phyloP scores from a whole-genome alignment of 2,329 filamentous ascomycete genomes.

The Stagonosporopsis tanaceti region DNA sequence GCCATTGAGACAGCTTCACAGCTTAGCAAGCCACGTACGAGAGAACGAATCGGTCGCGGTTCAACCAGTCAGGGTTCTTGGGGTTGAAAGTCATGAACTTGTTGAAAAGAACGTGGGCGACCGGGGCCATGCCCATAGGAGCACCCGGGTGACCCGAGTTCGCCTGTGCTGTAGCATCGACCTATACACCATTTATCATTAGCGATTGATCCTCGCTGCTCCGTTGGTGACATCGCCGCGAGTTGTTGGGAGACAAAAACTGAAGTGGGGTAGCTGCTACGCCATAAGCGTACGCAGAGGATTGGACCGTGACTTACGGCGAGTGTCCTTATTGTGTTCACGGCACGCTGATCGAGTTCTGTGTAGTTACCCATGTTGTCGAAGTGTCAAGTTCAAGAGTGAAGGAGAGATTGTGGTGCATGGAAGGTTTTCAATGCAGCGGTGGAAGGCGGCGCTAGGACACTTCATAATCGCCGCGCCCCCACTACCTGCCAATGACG shows the following conservation, averaged over 20 bases:
- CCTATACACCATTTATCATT: constrained; percentile 62
- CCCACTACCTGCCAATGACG: constrained; percentile 1
- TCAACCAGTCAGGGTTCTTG: constrained; percentile 96
- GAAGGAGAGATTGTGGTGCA: constrained; percentile 22
- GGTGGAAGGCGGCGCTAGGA: constrained; percentile 3
- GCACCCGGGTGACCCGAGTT: constrained; percentile 99
- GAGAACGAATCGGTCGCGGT: constrained; percentile 98
- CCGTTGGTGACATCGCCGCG: constrained; percentile 11
- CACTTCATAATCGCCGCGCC: background rate
- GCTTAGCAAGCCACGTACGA: constrained; percentile 74
- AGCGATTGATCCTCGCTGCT: constrained; percentile 39
- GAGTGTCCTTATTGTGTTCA: constrained; percentile 97
- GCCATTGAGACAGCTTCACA: background rate
- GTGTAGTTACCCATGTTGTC: constrained; percentile 69
- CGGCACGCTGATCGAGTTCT: constrained; percentile 78
- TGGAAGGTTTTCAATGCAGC: constrained; percentile 7
- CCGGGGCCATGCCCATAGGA: constrained; percentile 95
- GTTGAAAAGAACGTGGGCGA: constrained; percentile 97
- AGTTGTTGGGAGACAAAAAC: constrained; percentile 27
- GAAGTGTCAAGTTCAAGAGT: constrained; percentile 6
- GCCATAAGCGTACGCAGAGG: constrained; percentile 5
- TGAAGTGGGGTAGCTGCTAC: background rate
- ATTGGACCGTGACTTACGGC: constrained; percentile 72
- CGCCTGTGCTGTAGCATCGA: constrained; percentile 94
- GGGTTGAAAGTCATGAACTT: constrained; percentile 99